A percentile compares a stretch with the other conserved stretches of the same genome.
These are phyloP conservation scores for Telfairia occidentalis DNA, from an alignment of 331 rosid genomes.

Conservation along the genomic window DNA sequence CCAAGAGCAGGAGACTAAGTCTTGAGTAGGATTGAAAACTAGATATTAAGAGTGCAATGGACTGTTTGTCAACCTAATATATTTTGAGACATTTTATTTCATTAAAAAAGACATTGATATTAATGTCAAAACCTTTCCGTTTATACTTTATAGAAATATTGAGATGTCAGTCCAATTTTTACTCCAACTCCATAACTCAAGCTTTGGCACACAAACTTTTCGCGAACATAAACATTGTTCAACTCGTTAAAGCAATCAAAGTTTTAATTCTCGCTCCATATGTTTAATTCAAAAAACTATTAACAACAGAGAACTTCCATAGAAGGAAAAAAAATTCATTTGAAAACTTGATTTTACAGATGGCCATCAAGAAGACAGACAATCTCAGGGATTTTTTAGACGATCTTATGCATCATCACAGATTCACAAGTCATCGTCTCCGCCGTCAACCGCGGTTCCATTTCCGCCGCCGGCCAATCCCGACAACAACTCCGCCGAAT, in stretches of 20 bases:
- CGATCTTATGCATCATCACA: no score
- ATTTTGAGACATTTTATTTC: neutral
- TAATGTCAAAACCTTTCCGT: neutral
- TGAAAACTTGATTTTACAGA: neutral
- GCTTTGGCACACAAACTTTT: no score
- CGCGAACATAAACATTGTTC: no score
- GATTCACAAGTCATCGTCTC: neutral
- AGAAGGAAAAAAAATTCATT: no score
- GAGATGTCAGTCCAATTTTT: neutral
- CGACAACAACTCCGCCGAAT: conserved; percentile 35
- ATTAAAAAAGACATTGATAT: neutral
- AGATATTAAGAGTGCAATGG: no score
- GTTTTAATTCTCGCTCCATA: no score
- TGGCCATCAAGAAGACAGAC: no score
- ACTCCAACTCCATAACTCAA: neutral
- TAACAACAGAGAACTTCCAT: neutral
- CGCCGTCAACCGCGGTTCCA: neutral
- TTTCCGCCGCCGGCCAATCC: conserved; percentile 26
- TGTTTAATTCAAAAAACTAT: no score
- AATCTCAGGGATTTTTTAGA: no score
- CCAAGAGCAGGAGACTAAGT: neutral
- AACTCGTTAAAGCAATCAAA: no score
- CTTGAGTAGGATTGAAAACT: no score
- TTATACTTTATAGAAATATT: neutral
- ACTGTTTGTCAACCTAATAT: neutral